These are phyloP conservation scores for Botrytis sinoallii DNA, from an alignment of 2,329 filamentous ascomycete species.

Conservation along the genomic window DNA sequence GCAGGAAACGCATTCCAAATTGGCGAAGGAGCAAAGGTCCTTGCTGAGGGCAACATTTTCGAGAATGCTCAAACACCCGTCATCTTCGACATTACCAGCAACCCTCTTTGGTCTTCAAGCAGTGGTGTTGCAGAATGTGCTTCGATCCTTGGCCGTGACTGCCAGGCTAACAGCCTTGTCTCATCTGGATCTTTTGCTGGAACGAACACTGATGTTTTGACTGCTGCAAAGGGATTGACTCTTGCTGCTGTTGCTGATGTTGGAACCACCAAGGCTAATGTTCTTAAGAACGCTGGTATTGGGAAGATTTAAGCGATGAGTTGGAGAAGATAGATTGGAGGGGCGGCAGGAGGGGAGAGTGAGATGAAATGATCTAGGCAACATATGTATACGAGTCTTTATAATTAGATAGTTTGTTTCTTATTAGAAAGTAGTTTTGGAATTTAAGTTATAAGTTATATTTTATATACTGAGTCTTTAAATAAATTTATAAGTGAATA, in stretches of 20 bases:
- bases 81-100: neutral
- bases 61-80: neutral
- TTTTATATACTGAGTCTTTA: no score
- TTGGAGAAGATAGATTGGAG: neutral
- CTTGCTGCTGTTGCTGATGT: neutral
- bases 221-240: neutral
- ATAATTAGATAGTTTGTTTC: neutral
- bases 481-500: no score
- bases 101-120: neutral
- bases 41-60: neutral
- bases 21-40: neutral
- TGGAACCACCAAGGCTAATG: neutral
- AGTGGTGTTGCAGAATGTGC: neutral
- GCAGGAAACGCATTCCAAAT: neutral
- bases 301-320: neutral
- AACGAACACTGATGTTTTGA: neutral
- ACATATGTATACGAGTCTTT: neutral
- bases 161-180: neutral
- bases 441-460: no score
- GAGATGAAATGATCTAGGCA: neutral
- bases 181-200: neutral
- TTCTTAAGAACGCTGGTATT: neutral
- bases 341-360: neutral
- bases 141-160: neutral
- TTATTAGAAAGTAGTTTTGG: neutral